Evolutionary conservation across 768 basidiomycete genomes (phyloP), one percentile per base, ranked within the genome.

Genomic region (Boletus sp.): DNA sequence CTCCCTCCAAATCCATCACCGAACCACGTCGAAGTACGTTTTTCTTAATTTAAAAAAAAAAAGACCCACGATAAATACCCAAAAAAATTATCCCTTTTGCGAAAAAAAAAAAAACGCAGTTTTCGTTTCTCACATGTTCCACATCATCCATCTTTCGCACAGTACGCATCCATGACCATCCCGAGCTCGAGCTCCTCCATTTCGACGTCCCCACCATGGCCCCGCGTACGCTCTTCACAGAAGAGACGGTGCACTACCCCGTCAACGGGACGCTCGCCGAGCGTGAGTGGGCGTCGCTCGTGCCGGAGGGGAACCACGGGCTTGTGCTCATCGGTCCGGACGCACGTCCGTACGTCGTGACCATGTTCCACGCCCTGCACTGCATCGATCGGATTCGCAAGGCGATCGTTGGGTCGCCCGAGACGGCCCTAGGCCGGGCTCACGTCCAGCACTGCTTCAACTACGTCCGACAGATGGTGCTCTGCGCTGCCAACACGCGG

Each of bases 321-420:
- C 40, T 67, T n/a, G 47, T 67, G 8, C 32, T 53, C 25, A 35
- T 66, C 35, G 58, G 58, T 5, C 48, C 53, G 4, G 50, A 56
- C 27, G 19, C 54, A 2, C 64, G 66, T 15, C 68, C 74, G 2
- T 75, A 70, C 56, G 70, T 71, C 9, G 56, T 76, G 30, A 51
- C 68, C 32, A 70, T 77, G 62, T 68, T 78, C 37, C 76, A 78
- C 62, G 69, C 73, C 34, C 63, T 78, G 0, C 72, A 73, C 23
- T 77, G 76, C 52, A 64, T 77, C 57, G 62, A 77, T 40, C 57
- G 75, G 17, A 45, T 76, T n/a, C 69, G 74, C 27, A 57, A 32
- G 7, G 63, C 67, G 35, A 54, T 72, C 51, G 42, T 50, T 10
- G 30, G 6, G 3, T 17, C 35, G 8, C 51, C 50, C 15, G 43